Conservation (phyloP, 305 asterid genomes). For the Rubia balearica region DNA sequence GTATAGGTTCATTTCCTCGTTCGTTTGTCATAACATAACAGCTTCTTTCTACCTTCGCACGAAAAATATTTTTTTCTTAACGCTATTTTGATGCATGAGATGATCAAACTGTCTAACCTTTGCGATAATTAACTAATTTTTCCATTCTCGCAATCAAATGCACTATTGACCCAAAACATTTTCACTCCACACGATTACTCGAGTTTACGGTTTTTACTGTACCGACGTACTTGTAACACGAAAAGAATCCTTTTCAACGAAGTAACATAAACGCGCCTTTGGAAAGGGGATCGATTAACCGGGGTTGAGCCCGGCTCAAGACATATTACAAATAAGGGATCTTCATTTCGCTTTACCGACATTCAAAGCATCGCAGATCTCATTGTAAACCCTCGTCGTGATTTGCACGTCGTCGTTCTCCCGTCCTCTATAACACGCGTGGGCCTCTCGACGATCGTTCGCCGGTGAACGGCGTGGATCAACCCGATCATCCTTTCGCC, state of each 20-base stretch:
- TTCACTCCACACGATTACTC: too few relatives aligned
- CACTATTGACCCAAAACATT: too few relatives aligned
- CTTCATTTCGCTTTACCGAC: neutral
- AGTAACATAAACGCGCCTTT: neutral
- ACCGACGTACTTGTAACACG: neutral
- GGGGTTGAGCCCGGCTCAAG: constrained; percentile 1
- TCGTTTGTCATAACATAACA: too few relatives aligned
- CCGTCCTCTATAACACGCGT: neutral
- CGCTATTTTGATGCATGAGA: too few relatives aligned
- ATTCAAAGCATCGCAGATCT: neutral
- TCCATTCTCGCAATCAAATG: too few relatives aligned
- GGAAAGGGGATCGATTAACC: neutral
- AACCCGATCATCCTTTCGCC: neutral
- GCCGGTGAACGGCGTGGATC: neutral
- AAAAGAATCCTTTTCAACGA: neutral
- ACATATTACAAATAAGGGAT: neutral
- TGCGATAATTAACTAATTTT: too few relatives aligned
- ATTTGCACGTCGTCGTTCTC: neutral
- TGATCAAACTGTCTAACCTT: too few relatives aligned
- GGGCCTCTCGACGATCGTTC: neutral
- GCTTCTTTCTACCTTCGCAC: too few relatives aligned
- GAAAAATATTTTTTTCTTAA: too few relatives aligned
- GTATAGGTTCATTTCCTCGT: too few relatives aligned
- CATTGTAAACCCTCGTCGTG: constrained; percentile 4
- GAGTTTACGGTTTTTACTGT: too few relatives aligned